Conservation (phyloP, 1,284 basidiomycete genomes). For the Sanghuangporus weigelae region DNA sequence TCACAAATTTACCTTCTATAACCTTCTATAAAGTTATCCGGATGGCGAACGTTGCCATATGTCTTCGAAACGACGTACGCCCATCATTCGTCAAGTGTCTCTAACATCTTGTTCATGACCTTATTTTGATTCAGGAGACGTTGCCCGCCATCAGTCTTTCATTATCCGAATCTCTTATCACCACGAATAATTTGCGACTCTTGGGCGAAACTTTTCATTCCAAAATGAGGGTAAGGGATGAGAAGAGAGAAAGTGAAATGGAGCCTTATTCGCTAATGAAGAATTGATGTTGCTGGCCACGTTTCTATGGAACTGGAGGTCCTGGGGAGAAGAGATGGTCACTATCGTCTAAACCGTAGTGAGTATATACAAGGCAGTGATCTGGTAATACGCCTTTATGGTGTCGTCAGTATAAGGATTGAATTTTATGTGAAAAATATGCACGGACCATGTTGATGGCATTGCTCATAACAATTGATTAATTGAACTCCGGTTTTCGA, state of each 20-base stretch:
- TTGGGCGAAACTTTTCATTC: neutral
- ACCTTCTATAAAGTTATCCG: neutral
- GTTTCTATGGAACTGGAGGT: no score
- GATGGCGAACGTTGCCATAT: neutral
- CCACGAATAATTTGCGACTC: neutral
- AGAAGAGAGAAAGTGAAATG: neutral
- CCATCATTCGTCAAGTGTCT: neutral
- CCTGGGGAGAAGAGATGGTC: no score
- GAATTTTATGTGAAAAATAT: no score
- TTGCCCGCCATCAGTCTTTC: neutral
- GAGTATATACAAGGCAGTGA: no score
- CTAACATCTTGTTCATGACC: neutral
- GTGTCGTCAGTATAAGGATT: no score
- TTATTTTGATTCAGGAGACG: neutral
- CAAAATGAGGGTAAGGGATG: neutral
- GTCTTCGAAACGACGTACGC: neutral
- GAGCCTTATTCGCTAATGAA: neutral
- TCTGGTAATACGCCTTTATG: no score
- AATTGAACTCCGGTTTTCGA: no score
- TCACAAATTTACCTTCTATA: neutral
- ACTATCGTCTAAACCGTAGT: no score
- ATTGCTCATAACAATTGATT: no score
- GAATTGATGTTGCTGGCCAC: neutral
- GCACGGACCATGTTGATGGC: no score
- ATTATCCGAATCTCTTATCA: conserved; percentile 2